A percentile compares a stretch with the other conserved stretches of the same genome.
Evolutionary conservation across 768 basidiomycete species (phyloP).

Genomic region (Flagelloscypha sp.): DNA sequence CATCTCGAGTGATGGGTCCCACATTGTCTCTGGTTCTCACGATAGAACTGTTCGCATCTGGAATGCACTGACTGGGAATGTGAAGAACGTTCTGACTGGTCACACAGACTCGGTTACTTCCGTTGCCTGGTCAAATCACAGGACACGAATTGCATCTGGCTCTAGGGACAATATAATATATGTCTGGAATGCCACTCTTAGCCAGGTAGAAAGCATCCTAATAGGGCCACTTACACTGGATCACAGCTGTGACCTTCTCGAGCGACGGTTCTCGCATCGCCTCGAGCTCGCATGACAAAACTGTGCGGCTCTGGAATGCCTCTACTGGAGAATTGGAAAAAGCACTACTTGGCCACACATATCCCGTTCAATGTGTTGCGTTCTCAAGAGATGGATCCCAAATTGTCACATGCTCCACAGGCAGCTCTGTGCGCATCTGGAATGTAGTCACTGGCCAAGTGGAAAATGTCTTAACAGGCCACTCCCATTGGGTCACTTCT

Average conservation of each 20-base stretch:
- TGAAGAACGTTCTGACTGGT: constrained; percentile 21
- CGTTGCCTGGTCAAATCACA: not conserved
- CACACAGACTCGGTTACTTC: constrained; percentile 1
- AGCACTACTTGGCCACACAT: not conserved
- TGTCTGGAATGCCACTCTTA: constrained; percentile 9
- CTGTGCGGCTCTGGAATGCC: not conserved
- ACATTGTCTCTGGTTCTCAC: constrained; percentile 8
- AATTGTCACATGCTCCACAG: not conserved
- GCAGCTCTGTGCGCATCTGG: constrained; percentile 3
- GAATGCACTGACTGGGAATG: constrained; percentile 14
- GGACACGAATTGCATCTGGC: constrained; percentile 8
- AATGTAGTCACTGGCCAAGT: constrained; percentile 1
- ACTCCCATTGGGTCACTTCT: constrained; percentile 4
- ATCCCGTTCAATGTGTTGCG: not conserved
- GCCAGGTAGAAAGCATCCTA: no score
- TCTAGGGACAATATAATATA: constrained; percentile 3
- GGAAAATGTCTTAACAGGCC: constrained; percentile 2
- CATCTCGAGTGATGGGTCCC: constrained; percentile 4
- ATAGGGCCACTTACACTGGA: not conserved
- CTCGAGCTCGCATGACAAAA: not conserved
- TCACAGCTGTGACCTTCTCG: not conserved
- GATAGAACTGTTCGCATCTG: constrained; percentile 6
- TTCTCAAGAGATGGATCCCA: not conserved
- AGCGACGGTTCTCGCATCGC: not conserved
- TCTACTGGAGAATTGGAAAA: no score